Evolutionary conservation across 2,329 filamentous ascomycete species (phyloP).

Genomic region (Xylaria sp.): DNA sequence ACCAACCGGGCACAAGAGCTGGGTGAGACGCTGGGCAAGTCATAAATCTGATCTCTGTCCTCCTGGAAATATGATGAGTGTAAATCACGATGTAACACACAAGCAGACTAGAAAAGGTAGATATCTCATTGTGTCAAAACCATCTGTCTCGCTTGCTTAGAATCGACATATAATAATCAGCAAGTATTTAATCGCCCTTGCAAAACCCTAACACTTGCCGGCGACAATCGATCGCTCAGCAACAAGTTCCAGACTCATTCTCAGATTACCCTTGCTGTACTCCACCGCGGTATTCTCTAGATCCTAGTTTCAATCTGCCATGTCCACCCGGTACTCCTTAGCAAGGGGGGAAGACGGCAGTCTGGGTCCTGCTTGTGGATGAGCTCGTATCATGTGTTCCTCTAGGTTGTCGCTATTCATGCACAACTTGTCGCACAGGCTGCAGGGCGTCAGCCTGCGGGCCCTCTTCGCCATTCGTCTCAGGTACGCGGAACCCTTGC

Average conservation of each 20-base stretch:
- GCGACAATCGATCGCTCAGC: no score
- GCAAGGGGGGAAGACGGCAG: not conserved
- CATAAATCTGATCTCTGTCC: constrained; percentile 10
- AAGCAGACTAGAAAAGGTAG: not conserved
- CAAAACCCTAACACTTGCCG: not conserved
- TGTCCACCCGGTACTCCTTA: no score
- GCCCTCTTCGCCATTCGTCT: not conserved
- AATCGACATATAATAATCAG: not conserved
- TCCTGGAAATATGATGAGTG: not conserved
- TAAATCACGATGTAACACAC: constrained; percentile 13
- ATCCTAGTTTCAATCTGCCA: not conserved
- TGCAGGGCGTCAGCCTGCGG: not conserved
- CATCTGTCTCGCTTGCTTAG: constrained; percentile 8
- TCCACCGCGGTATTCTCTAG: not conserved
- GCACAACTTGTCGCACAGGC: not conserved
- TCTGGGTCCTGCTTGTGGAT: not conserved
- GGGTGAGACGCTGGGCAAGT: constrained; percentile 52
- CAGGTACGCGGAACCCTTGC: constrained; percentile 6
- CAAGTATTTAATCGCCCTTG: not conserved
- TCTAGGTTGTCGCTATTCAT: not conserved
- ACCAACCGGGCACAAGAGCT: constrained; percentile 57
- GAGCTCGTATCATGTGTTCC: not conserved
- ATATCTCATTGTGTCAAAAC: constrained; percentile 7
- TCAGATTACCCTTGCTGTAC: not conserved
- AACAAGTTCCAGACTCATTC: not conserved